Evolutionary conservation across 2,329 filamentous ascomycete species (phyloP), one percentile per base, ranked within the genome.

Genomic region (Colletotrichum acutatum): DNA sequence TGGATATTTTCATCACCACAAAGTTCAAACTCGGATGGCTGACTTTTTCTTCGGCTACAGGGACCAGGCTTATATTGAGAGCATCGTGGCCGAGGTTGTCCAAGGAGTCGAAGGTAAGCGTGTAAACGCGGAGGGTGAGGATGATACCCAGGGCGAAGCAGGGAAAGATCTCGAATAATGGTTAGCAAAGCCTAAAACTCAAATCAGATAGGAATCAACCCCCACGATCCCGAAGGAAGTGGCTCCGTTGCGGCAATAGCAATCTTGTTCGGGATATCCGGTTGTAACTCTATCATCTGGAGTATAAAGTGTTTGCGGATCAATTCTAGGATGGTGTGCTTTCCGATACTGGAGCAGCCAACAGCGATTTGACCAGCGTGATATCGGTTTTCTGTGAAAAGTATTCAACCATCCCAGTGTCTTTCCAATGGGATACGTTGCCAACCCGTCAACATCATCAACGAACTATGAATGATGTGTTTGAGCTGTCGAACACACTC

Each of bases 51-150:
- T 12, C 32, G n/a, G 9, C 52, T 64, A 87, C 19, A 91, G 90
- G 76, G 93, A 98, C 79, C 86, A 89, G 76, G 91, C 89, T 28
- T 96, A 90, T 77, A 89, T 98, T 80, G 94, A 98, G 80, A 91
- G 90, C 63, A 83, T 98, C 74, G 89, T 97, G 16, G 84, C 88
- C 0, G 95, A 98, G 80, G 94, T 98, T 3, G 90, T 94, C 79
- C 84, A 90, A 80, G 92, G 92, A 66, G 92, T 98, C 5, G 84
- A 95, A 76, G 96, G 96, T 3, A 87, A 86, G 77, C 87, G 92
- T 62, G 90, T 98, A 12, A 77, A 83, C 32, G 86, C 88, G 30
- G 95, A 98, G 81, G 94, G 92, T 74, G 92, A 94, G 79, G 86
- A 92, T 75, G 92, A 94, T 34, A 32, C 34, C 26, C 16, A 12